Base-by-base conservation (phyloP, 192 early-diverging fungal species). In the Coemansia sp. region DNA sequence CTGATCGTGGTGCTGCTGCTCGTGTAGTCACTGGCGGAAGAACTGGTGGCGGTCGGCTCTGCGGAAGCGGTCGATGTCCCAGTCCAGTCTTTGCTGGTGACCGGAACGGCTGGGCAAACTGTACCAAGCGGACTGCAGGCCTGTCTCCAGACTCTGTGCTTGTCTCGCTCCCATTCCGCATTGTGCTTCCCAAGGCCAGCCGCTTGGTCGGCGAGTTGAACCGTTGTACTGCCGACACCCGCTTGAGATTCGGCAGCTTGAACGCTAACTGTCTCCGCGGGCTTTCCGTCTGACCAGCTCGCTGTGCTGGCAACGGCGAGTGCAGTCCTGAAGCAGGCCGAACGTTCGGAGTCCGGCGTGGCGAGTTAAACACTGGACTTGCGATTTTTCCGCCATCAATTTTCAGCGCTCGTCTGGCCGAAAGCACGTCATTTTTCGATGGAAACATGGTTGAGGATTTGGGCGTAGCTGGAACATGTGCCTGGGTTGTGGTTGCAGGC, bases 121-220 rank as follows among this genome's bases (percentile, higher is more conserved):
- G 32, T 35, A 35, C 32, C 32, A 35, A 9, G 7, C 32, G 32
- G 32, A 35, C 32, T 35, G 32, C 32, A 35, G 32, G 32, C 32
- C 9, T 4, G 32, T 35, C 32, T 9, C 32, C 32, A 7, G 8
- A 35, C 32, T 35, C 32, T 9, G 32, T 35, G 32, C 8, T 35
- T 10, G 32, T 1, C 32, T 35, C 32, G 32, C 32, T 35, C 32
- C 32, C 32, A 35, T 35, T 35, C 32, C 32, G 32, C 32, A 35
- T 1, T 35, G 32, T 35, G 32, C 32, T 35, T 9, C 32, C 32
- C 9, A 35, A 35, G 1, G 62, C 27, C 22, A 57, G 14, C 19
- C 75, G 75, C 63, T 78, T 78, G 24, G 75, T 51, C 27, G 75
- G 75, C n/a, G 75, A 68, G 27, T 48, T 78, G 29, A 78, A 78